phyloP scores from a whole-genome alignment of 768 basidiomycete species.

The Trametes sanguinea region DNA sequence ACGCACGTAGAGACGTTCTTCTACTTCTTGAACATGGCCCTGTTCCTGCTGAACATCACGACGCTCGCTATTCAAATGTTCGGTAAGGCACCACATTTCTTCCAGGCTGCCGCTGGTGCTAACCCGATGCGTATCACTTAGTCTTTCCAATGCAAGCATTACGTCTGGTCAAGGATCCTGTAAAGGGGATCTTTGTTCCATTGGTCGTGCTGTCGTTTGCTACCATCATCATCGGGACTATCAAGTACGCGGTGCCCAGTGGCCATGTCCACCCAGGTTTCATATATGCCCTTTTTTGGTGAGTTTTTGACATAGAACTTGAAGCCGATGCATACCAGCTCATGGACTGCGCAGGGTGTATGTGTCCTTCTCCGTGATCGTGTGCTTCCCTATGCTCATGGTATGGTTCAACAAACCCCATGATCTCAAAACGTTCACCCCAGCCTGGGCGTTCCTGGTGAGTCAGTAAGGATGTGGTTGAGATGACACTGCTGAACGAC shows the following conservation, averaged over 20 bases:
- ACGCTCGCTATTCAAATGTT: conserved; percentile 47
- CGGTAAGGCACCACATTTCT: conserved; percentile 32
- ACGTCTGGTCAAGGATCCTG: conserved; percentile 46
- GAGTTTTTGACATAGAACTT: conserved; percentile 10
- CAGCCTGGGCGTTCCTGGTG: conserved; percentile 42
- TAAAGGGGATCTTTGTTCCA: conserved; percentile 48
- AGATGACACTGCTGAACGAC: neutral
- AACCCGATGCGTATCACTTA: conserved; percentile 19
- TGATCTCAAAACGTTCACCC: conserved; percentile 43
- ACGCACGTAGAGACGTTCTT: conserved; percentile 44
- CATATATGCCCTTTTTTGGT: conserved; percentile 50
- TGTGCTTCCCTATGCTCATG: conserved; percentile 51
- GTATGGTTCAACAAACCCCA: conserved; percentile 53
- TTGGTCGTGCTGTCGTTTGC: conserved; percentile 49
- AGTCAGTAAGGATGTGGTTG: conserved; percentile 16
- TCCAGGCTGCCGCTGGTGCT: neutral
- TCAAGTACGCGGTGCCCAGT: conserved; percentile 46
- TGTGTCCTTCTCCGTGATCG: conserved; percentile 37
- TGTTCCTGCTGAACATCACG: conserved; percentile 45
- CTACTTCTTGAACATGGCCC: conserved; percentile 47
- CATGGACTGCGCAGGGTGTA: conserved; percentile 46
- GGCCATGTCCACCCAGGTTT: conserved; percentile 38
- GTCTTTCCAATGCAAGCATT: conserved; percentile 48
- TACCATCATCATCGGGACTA: conserved; percentile 49
- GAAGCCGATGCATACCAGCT: neutral